Conservation (phyloP, 192 early-diverging fungal genomes). For the Mortierella claussenii region DNA sequence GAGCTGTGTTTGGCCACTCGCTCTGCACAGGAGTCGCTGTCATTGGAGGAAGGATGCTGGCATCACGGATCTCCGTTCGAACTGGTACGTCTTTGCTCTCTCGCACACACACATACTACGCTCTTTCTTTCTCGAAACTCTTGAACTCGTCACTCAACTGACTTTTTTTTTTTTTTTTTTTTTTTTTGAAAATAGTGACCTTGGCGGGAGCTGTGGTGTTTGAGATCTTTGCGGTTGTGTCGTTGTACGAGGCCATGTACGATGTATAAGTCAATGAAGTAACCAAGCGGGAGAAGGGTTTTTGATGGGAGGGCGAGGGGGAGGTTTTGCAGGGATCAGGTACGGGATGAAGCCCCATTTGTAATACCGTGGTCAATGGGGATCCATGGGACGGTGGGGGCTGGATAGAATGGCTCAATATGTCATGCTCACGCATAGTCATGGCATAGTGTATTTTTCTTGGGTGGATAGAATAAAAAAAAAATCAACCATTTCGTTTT, state of each 20-base stretch:
- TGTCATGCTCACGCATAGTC: too few species aligned
- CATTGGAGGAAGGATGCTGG: constrained; percentile 90
- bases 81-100: constrained; percentile 65
- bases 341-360: too few species aligned
- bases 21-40: constrained; percentile 95
- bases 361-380: too few species aligned
- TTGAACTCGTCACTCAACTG: too few species aligned
- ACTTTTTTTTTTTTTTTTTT: constrained; percentile 3
- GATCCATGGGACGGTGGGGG: too few species aligned
- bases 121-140: not conserved
- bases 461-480: too few species aligned
- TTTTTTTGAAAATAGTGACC: constrained; percentile 68
- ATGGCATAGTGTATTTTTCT: too few species aligned
- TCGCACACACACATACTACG: not conserved
- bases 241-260: constrained; percentile 67
- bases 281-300: too few species aligned
- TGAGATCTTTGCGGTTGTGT: constrained; percentile 83
- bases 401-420: too few species aligned
- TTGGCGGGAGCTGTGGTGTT: constrained; percentile 88
- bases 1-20: constrained; percentile 90
- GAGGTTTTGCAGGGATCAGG: too few species aligned
- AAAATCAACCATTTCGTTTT: too few species aligned
- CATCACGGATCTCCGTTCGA: constrained; percentile 85
- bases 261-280: constrained; percentile 22
- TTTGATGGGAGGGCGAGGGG: too few species aligned